Base-by-base conservation (phyloP, 225 moss, liverwort and hornwort species). In the Polytrichum commune region DNA sequence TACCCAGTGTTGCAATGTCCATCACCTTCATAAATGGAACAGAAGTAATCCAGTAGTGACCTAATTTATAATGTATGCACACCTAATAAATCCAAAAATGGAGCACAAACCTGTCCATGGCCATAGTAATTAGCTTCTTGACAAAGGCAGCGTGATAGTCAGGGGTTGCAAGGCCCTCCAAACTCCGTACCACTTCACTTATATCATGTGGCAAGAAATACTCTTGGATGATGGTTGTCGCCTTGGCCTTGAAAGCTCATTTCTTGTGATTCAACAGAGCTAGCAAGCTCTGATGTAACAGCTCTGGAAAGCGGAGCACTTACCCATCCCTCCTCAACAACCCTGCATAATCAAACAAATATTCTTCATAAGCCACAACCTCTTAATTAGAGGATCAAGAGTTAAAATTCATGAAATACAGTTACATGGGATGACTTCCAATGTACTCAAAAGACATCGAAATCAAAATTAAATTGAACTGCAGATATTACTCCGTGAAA, bases 151-250 rank as follows among this genome's bases (percentile, higher is more conserved):
- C 77, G 77, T 97, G 85, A 67, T 83, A 91, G 64, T 97, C 97
- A 65, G 97, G 97, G 69, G 89, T 89, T 55, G 90, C 94, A 69
- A 97, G 97, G 58, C 94, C 97, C 83, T 97, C 97, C 83, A 97
- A 84, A 76, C 94, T 97, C 35, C 86, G 78, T 26, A 94, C 80
- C 46, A 93, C 97, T 87, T 97, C 97, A 54, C 79, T 84, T n/a
- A 94, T 97, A 72, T 97, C 97, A 81, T 92, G 94, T 4, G 97
- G 94, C 60, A 92, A 79, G 73, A 97, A 97, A 76, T 94, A 97
- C 46, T 97, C 97, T 78, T 90, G 97, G 13, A 97, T 94, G n/a
- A 97, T 92, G 4, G 82, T 77, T 18, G 92, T 86, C 64, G 97
- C 97, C 69, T 88, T 89, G 7, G 80, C 88, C 66, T 97, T 97